Percentiles rank a stretch among this genome's conserved stretches.
Conservation (phyloP, 768 basidiomycete genomes). For the Pholiota conissans region DNA sequence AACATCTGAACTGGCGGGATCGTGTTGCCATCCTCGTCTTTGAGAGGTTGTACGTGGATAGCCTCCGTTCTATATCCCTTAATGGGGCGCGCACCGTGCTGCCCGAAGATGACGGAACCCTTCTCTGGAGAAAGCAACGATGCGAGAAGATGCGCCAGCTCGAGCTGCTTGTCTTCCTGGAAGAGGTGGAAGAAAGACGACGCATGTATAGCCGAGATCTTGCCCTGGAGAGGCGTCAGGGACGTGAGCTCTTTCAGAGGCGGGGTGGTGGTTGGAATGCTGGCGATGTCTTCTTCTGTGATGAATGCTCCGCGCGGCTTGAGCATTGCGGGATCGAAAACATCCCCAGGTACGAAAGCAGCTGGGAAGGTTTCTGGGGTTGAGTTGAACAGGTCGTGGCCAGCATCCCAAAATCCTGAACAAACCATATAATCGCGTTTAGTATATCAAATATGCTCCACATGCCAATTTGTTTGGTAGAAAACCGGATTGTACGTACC, state of each 20-base stretch:
- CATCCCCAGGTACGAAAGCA: conserved; percentile 55
- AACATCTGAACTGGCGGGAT: conserved; percentile 20
- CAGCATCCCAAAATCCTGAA: conserved; percentile 60
- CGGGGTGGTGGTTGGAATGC: conserved; percentile 7
- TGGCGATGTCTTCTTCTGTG: conserved; percentile 12
- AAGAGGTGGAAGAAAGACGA: conserved; percentile 39
- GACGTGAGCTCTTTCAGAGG: conserved; percentile 17
- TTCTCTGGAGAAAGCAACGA: conserved; percentile 30
- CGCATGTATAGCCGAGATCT: conserved; percentile 46
- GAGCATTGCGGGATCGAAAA: conserved; percentile 46
- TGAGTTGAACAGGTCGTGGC: conserved; percentile 59
- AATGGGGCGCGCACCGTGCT: conserved; percentile 32
- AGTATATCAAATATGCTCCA: background rate
- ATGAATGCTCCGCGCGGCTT: conserved; percentile 22
- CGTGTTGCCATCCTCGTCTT: background rate
- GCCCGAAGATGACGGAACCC: conserved; percentile 34
- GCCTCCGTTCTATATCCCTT: conserved; percentile 25
- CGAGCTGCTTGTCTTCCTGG: conserved; percentile 28
- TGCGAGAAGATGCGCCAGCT: conserved; percentile 29
- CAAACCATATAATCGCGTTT: background rate
- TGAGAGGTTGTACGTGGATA: background rate
- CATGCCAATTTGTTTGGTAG: no score
- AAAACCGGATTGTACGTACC: no score
- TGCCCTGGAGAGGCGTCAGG: conserved; percentile 35
- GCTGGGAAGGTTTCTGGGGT: conserved; percentile 53